Evolutionary conservation across 768 basidiomycete species (phyloP).

Genomic region (Tylopilus felleus): DNA sequence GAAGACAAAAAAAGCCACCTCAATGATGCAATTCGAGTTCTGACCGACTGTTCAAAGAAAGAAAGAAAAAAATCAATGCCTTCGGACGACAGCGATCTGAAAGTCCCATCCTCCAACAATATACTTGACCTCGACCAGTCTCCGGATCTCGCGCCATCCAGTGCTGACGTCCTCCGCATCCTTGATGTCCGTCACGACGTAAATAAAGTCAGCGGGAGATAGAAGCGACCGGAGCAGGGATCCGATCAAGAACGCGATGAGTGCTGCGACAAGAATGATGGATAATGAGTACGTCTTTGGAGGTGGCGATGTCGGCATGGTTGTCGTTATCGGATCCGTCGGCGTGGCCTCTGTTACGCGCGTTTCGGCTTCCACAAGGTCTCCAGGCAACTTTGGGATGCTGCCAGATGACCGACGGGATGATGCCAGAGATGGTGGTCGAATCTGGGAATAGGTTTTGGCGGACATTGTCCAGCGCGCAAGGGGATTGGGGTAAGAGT

Average conservation of each 20-base stretch:
- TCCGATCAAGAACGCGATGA: slow-evolving; percentile 90
- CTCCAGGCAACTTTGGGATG: slow-evolving; percentile 37
- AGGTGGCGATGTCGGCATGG: slow-evolving; percentile 1
- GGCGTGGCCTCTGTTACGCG: not conserved
- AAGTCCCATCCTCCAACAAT: slow-evolving; percentile 84
- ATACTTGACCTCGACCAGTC: slow-evolving; percentile 80
- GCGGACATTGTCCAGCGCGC: slow-evolving; percentile 44
- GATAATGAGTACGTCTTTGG: slow-evolving; percentile 38
- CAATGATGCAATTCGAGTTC: not conserved
- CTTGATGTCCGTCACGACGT: slow-evolving; percentile 59
- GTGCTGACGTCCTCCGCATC: slow-evolving; percentile 48
- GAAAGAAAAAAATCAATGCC: slow-evolving; percentile 45
- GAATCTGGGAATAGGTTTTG: slow-evolving; percentile 21
- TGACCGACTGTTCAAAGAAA: not conserved
- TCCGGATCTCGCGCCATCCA: slow-evolving; percentile 83
- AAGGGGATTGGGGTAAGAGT: slow-evolving; percentile 57
- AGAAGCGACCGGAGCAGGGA: slow-evolving; percentile 85
- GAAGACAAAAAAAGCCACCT: not conserved
- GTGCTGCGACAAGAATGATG: slow-evolving; percentile 69
- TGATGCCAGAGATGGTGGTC: slow-evolving; percentile 18
- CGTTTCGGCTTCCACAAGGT: slow-evolving; percentile 23
- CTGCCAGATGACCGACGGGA: slow-evolving; percentile 24
- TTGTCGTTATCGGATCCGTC: not conserved
- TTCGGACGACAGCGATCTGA: slow-evolving; percentile 77
- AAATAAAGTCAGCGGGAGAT: slow-evolving; percentile 88